A percentile compares a stretch with the other conserved stretches of the same genome.
Conservation (phyloP, 192 early-diverging fungal genomes). For the Entomortierella chlamydospora region DNA sequence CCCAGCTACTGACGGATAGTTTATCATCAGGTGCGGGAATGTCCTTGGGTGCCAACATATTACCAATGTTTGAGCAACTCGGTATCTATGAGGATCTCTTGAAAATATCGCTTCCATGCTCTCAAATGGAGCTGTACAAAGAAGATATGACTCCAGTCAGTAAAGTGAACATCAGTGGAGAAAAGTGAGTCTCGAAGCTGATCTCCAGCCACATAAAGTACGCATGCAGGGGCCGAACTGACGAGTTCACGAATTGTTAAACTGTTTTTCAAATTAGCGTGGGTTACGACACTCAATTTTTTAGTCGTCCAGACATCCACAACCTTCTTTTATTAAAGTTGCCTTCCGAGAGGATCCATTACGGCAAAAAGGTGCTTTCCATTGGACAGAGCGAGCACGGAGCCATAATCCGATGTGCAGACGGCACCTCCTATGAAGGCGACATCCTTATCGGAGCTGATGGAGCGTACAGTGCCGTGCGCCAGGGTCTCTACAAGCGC, state of each 20-base stretch:
- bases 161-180: background rate
- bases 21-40: slow-evolving; percentile 8
- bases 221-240: too few relatives aligned
- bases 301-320: background rate
- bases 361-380: slow-evolving; percentile 9
- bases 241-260: background rate
- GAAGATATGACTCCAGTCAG: slow-evolving; percentile 11
- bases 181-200: background rate
- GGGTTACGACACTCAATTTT: background rate
- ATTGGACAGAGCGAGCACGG: slow-evolving; percentile 25
- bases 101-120: slow-evolving; percentile 11
- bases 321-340: background rate
- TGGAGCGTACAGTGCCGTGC: slow-evolving; percentile 47
- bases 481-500: slow-evolving; percentile 21
- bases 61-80: slow-evolving; percentile 36
- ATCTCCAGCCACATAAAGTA: too few relatives aligned
- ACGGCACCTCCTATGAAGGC: slow-evolving; percentile 29
- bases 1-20: background rate
- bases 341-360: background rate
- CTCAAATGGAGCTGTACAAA: slow-evolving; percentile 12
- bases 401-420: slow-evolving; percentile 18
- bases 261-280: background rate
- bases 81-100: slow-evolving; percentile 24
- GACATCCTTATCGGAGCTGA: slow-evolving; percentile 54
- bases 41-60: slow-evolving; percentile 9